These are phyloP conservation scores for Cantharellus anzutake DNA, from an alignment of 768 basidiomycete genomes.

Conservation along the genomic window DNA sequence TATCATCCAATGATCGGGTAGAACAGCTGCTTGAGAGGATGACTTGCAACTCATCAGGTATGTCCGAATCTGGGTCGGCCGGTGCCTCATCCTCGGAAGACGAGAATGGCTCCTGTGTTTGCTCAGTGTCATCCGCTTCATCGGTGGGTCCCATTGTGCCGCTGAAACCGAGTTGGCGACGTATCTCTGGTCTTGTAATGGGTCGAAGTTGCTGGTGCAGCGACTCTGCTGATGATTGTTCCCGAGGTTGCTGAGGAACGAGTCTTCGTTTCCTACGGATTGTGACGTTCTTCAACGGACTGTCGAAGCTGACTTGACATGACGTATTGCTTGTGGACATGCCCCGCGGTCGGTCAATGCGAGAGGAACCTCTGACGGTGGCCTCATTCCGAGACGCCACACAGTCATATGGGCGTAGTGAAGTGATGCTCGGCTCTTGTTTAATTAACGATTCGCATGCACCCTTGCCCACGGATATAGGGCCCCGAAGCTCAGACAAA, in stretches of 20 bases:
- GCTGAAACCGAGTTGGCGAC: constrained; percentile 38
- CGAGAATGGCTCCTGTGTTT: constrained; percentile 12
- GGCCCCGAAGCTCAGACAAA: not conserved
- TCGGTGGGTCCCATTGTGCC: constrained; percentile 48
- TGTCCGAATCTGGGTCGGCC: constrained; percentile 59
- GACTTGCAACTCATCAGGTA: constrained; percentile 56
- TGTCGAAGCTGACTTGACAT: not conserved
- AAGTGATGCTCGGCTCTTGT: constrained; percentile 22
- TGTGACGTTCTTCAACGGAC: not conserved
- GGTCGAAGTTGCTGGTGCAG: constrained; percentile 2
- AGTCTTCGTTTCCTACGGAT: not conserved
- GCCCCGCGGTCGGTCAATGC: not conserved
- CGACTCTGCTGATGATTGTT: not conserved
- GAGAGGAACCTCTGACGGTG: not conserved
- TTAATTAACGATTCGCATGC: constrained; percentile 1
- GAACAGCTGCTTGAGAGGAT: constrained; percentile 26
- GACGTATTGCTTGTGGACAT: not conserved
- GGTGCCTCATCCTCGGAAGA: too few relatives aligned
- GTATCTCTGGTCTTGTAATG: too few relatives aligned
- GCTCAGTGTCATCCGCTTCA: not conserved
- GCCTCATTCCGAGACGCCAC: constrained; percentile 6
- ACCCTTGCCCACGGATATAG: constrained; percentile 17
- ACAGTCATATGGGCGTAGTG: constrained; percentile 33
- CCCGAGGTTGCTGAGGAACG: not conserved
- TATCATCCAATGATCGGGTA: not conserved